Evolutionary conservation across 2,329 filamentous ascomycete genomes (phyloP).

Genomic region (Colletotrichum cordylinicola): DNA sequence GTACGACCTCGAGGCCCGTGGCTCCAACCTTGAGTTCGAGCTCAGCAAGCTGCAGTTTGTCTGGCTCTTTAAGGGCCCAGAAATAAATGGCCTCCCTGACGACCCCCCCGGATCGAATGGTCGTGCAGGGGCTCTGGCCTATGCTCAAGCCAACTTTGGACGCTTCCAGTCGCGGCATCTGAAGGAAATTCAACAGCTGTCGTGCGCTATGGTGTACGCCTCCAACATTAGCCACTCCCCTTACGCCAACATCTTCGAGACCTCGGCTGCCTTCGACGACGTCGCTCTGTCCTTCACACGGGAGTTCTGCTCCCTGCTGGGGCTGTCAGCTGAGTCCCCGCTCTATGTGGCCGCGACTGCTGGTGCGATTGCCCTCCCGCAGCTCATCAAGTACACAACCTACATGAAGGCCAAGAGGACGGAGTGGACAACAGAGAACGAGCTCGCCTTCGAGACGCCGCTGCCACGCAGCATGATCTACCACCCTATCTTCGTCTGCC

Average conservation of each 20-base stretch:
- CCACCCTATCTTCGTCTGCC: conserved; percentile 97
- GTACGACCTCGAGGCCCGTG: conserved; percentile 74
- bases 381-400: conserved; percentile 83
- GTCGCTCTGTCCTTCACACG: conserved; percentile 87
- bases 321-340: conserved; percentile 88
- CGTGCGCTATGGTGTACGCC: conserved; percentile 80
- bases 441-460: conserved; percentile 80
- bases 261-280: conserved; percentile 78
- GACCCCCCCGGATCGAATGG: conserved; percentile 54
- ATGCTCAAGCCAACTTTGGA: conserved; percentile 77
- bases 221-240: conserved; percentile 79
- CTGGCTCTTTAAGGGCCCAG: conserved; percentile 77
- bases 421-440: conserved; percentile 92
- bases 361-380: conserved; percentile 88
- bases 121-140: conserved; percentile 70
- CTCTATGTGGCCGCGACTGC: conserved; percentile 93
- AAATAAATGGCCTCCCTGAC: conserved; percentile 60
- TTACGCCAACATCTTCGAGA: conserved; percentile 80
- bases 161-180: conserved; percentile 78
- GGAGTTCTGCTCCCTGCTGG: conserved; percentile 92
- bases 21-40: conserved; percentile 95
- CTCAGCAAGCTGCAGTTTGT: conserved; percentile 89
- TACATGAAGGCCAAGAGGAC: conserved; percentile 90
- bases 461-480: conserved; percentile 71
- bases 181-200: conserved; percentile 80